Percentiles rank a stretch among this genome's conserved stretches.
Conservation (phyloP, 2,329 filamentous ascomycete species). For the Penicillium nordicum region DNA sequence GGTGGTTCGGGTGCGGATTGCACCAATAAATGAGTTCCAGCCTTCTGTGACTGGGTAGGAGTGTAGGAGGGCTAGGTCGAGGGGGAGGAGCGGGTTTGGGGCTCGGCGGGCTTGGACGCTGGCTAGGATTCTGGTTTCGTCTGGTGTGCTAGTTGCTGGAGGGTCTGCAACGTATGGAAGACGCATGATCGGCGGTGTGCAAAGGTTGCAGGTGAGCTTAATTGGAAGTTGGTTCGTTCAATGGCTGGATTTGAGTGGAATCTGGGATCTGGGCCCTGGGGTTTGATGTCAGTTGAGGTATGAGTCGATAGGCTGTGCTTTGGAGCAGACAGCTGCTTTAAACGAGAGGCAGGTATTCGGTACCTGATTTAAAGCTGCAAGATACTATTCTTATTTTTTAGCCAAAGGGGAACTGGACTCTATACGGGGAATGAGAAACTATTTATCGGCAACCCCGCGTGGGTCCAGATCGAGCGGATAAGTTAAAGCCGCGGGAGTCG, state of each 20-base stretch:
- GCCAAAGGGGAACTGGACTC: neutral
- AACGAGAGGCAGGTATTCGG: neutral
- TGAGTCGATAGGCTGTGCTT: neutral
- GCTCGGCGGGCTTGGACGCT: slow-evolving; percentile 52
- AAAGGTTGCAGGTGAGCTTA: neutral
- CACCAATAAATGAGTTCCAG: slow-evolving; percentile 57
- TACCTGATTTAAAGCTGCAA: neutral
- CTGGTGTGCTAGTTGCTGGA: slow-evolving; percentile 44
- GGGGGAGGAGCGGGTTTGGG: slow-evolving; percentile 48
- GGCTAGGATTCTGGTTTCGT: slow-evolving; percentile 51
- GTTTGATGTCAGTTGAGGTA: neutral
- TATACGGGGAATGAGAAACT: neutral
- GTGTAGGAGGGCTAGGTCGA: slow-evolving; percentile 55
- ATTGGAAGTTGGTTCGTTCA: neutral
- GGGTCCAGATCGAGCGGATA: slow-evolving; percentile 16
- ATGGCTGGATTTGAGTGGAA: neutral
- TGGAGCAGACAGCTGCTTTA: neutral
- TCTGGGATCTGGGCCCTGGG: neutral
- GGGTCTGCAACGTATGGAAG: slow-evolving; percentile 54
- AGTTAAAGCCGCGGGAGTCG: slow-evolving; percentile 13
- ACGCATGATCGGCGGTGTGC: slow-evolving; percentile 44
- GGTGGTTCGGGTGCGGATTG: slow-evolving; percentile 53
- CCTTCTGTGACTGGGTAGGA: slow-evolving; percentile 55
- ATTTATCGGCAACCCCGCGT: slow-evolving; percentile 24
- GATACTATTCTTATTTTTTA: neutral